phyloP scores from a whole-genome alignment of 345 rosid genomes.

The Barbarea vulgaris region DNA sequence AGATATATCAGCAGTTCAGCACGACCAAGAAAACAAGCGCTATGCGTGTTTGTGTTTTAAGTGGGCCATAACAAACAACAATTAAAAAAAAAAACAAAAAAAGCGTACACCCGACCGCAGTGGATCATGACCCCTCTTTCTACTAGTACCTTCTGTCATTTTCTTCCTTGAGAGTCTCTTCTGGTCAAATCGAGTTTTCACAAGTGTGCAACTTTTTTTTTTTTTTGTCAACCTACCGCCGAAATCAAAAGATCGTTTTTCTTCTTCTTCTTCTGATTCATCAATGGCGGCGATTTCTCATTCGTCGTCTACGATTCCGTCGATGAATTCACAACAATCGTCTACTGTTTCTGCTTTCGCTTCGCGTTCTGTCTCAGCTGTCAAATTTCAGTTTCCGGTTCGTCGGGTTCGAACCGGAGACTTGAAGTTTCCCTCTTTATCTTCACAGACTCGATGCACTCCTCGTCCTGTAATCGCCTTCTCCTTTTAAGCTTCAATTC shows the following conservation, averaged over 20 bases:
- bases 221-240: conserved; percentile 4
- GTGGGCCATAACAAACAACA: neutral
- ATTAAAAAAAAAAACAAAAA: neutral
- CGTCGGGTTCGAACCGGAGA: conserved; percentile 37
- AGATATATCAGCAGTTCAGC: neutral
- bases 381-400: conserved; percentile 26
- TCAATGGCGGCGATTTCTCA: conserved; percentile 31
- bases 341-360: conserved; percentile 2
- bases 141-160: conserved; percentile 16
- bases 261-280: neutral
- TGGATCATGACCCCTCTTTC: neutral
- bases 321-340: conserved; percentile 7
- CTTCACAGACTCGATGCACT: conserved; percentile 32
- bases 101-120: conserved; percentile 16
- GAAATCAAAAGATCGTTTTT: neutral
- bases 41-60: neutral
- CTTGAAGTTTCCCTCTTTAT: conserved; percentile 14
- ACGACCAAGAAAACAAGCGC: neutral
- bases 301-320: conserved; percentile 10
- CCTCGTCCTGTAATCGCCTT: conserved; percentile 27
- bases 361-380: conserved; percentile 24
- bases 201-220: neutral
- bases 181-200: conserved; percentile 17
- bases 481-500: neutral
- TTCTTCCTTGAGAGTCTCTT: neutral